Percentiles rank a stretch among this genome's conserved stretches.
phyloP scores from a whole-genome alignment of 306 rosid species.

The Dryas octopetala region DNA sequence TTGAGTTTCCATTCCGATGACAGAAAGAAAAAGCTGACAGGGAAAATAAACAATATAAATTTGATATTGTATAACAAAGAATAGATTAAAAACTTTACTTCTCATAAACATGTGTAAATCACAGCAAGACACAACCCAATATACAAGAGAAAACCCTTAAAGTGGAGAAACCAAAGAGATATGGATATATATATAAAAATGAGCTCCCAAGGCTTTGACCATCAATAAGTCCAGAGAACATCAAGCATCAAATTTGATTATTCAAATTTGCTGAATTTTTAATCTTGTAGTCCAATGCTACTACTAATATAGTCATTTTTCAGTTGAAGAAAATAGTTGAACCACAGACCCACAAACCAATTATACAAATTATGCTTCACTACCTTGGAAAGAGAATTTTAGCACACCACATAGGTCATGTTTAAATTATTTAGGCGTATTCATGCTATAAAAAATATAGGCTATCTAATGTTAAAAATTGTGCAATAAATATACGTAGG shows the following conservation, averaged over 20 bases:
- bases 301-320: background rate
- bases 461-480: background rate
- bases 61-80: background rate
- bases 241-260: background rate
- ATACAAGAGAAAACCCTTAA: constrained; percentile 1
- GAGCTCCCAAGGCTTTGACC: background rate
- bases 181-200: background rate
- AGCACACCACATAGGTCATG: background rate
- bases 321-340: background rate
- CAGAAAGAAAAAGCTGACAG: constrained; percentile 22
- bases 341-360: background rate
- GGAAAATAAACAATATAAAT: constrained; percentile 15
- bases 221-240: background rate
- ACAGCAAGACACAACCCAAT: background rate
- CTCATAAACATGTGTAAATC: background rate
- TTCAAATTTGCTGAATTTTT: background rate
- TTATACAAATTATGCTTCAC: background rate
- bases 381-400: background rate
- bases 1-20: constrained; percentile 38
- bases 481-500: background rate
- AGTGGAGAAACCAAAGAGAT: background rate
- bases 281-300: background rate
- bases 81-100: background rate
- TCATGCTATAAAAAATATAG: background rate
- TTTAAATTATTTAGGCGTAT: background rate